phyloP scores from a whole-genome alignment of 768 basidiomycete species.

The Rhizopogon sp. region DNA sequence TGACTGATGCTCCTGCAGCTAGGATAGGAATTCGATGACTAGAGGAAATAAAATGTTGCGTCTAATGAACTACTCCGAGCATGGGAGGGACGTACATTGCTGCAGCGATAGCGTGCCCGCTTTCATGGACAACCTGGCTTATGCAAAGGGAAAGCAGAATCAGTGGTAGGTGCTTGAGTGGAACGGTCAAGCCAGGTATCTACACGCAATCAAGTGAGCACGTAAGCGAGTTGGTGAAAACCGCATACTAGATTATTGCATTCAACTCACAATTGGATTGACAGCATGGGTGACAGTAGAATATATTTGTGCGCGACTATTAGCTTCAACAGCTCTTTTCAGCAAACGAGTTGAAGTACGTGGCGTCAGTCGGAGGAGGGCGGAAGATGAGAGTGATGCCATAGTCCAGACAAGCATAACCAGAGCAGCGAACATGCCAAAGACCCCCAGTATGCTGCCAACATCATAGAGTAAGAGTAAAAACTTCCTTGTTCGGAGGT shows the following conservation, averaged over 20 bases:
- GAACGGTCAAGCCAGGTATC: conserved; percentile 83
- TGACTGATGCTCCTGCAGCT: conserved; percentile 56
- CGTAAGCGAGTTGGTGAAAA: not conserved
- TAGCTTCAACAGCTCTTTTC: not conserved
- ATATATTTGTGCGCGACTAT: not conserved
- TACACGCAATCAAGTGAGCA: conserved; percentile 19
- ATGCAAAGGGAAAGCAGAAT: conserved; percentile 58
- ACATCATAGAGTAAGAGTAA: conserved; percentile 43
- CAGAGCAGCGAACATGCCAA: conserved; percentile 45
- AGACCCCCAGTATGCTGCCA: conserved; percentile 38
- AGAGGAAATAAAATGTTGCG: not conserved
- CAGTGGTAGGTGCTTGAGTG: conserved; percentile 62
- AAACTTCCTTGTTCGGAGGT: conserved; percentile 16
- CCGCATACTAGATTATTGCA: not conserved
- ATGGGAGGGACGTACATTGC: conserved; percentile 50
- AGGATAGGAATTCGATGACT: conserved; percentile 66
- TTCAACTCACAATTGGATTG: conserved; percentile 26
- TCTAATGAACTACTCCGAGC: not conserved
- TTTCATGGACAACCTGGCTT: conserved; percentile 73
- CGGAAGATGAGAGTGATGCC: conserved; percentile 13
- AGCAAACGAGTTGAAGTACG: not conserved
- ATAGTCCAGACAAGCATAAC: conserved; percentile 34
- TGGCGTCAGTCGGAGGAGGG: conserved; percentile 3
- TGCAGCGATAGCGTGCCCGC: conserved; percentile 73
- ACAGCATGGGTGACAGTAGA: conserved; percentile 11